phyloP scores from a whole-genome alignment of 2,329 filamentous ascomycete species.

The Xylaria sp. region DNA sequence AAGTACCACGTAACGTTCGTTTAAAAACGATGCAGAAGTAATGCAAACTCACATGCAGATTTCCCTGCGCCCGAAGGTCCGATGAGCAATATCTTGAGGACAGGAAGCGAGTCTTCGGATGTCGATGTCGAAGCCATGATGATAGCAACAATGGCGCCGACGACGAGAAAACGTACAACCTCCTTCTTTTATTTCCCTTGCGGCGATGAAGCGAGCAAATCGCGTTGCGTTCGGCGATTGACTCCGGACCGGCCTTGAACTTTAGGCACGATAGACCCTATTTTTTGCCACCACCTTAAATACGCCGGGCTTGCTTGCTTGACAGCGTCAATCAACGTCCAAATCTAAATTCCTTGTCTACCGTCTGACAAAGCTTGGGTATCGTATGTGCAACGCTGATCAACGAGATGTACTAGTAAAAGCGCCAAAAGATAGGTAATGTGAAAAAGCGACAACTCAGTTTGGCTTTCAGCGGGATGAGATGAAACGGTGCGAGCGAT shows the following conservation, averaged over 20 bases:
- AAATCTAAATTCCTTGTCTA: not conserved
- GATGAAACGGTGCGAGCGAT: constrained; percentile 11
- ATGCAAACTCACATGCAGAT: constrained; percentile 59
- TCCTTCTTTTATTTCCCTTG: not conserved
- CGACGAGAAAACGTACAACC: not conserved
- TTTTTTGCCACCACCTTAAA: constrained; percentile 1
- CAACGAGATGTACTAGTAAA: not conserved
- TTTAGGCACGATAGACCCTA: not conserved
- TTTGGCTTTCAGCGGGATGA: constrained; percentile 1
- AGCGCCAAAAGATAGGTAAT: not conserved
- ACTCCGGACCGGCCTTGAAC: not conserved
- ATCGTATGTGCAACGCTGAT: not conserved
- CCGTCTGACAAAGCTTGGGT: no score
- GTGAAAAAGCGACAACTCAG: not conserved
- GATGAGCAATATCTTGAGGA: constrained; percentile 66
- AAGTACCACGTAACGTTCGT: not conserved
- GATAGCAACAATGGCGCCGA: not conserved
- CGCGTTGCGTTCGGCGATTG: not conserved
- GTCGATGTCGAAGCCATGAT: constrained; percentile 50
- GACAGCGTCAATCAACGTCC: not conserved
- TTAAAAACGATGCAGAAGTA: not conserved
- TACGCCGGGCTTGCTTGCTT: not conserved
- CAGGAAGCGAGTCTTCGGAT: constrained; percentile 60
- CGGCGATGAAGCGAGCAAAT: not conserved
- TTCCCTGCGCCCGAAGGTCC: constrained; percentile 67